Base-by-base conservation (phyloP, 2,329 filamentous ascomycete genomes). In the Diaporthe eres region DNA sequence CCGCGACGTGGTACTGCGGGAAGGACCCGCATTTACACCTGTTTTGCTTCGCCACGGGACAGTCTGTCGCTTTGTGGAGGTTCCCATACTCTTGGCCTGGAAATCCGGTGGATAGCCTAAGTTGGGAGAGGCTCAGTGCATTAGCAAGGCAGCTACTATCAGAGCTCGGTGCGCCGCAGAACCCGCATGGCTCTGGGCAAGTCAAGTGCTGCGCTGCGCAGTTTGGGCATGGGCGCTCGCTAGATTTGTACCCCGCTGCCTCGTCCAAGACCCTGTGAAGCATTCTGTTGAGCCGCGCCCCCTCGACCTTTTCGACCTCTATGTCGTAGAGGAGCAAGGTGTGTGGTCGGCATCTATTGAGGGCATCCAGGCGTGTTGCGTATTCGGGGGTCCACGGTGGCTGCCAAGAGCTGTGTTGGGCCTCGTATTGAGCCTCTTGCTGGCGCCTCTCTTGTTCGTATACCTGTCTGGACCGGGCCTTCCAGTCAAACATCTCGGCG, bases 21-120 rank as follows among this genome's bases (percentile, higher is more conserved):
- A 85, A 86, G 1, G 84, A 80, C 37, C 76, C 68, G 78, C 85
- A 85, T 78, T 85, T 85, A 78, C 85, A 86, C 28, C 84, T 81
- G 75, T 83, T 84, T 5, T 77, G 78, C n/a, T 70, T 76, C 58
- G 83, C 78, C 15, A 84, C 77, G 10, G 81, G 77, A 74, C 85
- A 86, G 7, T 77, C 57, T 8, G 76, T 75, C 6, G 81, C 81
- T 22, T 74, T 77, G 74, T 86, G 84, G 22, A 67, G 76, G 15
- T 49, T 61, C 3, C 68, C 47, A 2, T 42, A 47, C 6, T 68
- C 47, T 9, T 22, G 28, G 2, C 22, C 37, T 8, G 15, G n/a
- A n/a, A 28, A 1, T n/a, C 15, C 3, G 37, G 1, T 5, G 9
- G 15, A 55, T 4, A 1, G 2, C 2, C n/a, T 51, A n/a, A 31